Percentiles rank a stretch among this genome's conserved stretches.
These are phyloP conservation scores for Omphalotus olearius DNA, from an alignment of 1,284 basidiomycete genomes.

Conservation along the genomic window DNA sequence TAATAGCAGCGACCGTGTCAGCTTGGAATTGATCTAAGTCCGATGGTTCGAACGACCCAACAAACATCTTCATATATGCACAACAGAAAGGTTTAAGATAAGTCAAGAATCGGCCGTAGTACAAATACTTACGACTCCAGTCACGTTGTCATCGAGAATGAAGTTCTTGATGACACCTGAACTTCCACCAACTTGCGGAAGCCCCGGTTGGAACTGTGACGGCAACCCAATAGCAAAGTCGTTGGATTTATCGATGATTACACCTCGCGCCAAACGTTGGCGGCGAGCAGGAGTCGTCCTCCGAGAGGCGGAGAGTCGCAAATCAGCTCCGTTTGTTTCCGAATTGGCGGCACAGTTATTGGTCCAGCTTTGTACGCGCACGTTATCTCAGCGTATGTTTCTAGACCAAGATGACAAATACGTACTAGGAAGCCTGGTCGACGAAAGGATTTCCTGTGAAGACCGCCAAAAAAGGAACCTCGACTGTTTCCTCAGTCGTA, in stretches of 20 bases:
- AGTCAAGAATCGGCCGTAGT: background rate
- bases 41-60: conserved; percentile 52
- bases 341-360: conserved; percentile 54
- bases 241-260: conserved; percentile 40
- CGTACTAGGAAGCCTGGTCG: conserved; percentile 50
- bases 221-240: conserved; percentile 45
- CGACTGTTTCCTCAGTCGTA: conserved; percentile 43
- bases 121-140: conserved; percentile 47
- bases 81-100: background rate
- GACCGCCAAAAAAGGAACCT: conserved; percentile 48
- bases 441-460: conserved; percentile 48
- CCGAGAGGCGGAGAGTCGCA: conserved; percentile 24
- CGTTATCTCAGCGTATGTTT: background rate
- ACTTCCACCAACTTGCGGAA: conserved; percentile 42
- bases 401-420: conserved; percentile 8
- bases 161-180: conserved; percentile 56
- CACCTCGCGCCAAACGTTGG: conserved; percentile 29
- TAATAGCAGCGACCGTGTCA: conserved; percentile 45
- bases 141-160: conserved; percentile 52
- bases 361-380: conserved; percentile 41
- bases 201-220: conserved; percentile 41
- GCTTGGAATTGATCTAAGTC: conserved; percentile 50
- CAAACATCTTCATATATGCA: conserved; percentile 43
- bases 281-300: conserved; percentile 17
- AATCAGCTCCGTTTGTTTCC: conserved; percentile 53